Evolutionary conservation across 1,139 yeast genomes (phyloP).

Genomic region (Pichia sp.): DNA sequence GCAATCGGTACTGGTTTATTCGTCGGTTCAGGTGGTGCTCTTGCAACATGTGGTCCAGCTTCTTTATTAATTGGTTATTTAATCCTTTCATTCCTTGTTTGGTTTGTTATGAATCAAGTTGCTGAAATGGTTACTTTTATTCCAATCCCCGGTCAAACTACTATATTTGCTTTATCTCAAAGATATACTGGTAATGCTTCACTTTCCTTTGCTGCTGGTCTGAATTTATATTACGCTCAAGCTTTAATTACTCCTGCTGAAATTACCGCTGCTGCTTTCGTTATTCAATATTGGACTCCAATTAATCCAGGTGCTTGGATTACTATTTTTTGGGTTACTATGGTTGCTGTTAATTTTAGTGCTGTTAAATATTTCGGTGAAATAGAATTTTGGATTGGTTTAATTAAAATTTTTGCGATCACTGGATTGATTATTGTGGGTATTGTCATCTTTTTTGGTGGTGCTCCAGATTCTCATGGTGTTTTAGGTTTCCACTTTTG

Average conservation of each 20-base stretch:
- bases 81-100: conserved; percentile 47
- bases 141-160: conserved; percentile 42
- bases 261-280: conserved; percentile 48
- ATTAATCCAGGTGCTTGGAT: conserved; percentile 42
- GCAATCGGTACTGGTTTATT: conserved; percentile 70
- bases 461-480: conserved; percentile 32
- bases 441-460: conserved; percentile 39
- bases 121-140: conserved; percentile 61
- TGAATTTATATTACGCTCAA: conserved; percentile 45
- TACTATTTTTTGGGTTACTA: conserved; percentile 36
- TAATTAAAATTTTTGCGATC: conserved; percentile 35
- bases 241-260: conserved; percentile 46
- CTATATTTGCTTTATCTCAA: conserved; percentile 21
- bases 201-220: conserved; percentile 38
- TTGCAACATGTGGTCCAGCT: conserved; percentile 47
- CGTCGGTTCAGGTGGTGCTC: conserved; percentile 45
- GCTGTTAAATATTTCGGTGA: conserved; percentile 46
- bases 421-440: conserved; percentile 32
- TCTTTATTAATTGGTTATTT: conserved; percentile 42
- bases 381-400: conserved; percentile 47
- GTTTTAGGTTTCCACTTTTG: conserved; percentile 36
- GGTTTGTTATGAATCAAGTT: conserved; percentile 50
- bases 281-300: conserved; percentile 43
- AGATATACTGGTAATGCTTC: conserved; percentile 24
- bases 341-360: conserved; percentile 37